These are phyloP conservation scores for Talaromyces ruber DNA, from an alignment of 495 filamentous ascomycete species.

Conservation along the genomic window DNA sequence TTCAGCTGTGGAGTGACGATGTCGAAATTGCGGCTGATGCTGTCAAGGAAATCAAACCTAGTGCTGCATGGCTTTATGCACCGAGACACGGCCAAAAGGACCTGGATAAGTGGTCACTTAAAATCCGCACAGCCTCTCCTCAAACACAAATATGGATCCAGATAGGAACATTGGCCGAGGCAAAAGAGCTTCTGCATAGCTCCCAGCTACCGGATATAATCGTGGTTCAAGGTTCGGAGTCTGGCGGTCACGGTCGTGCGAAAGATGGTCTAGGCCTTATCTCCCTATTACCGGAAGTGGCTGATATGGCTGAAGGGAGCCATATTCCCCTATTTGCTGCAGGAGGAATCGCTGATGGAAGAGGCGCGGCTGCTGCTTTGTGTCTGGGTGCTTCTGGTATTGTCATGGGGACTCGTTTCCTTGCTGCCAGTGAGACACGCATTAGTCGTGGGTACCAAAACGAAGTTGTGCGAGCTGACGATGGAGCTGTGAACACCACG, in stretches of 20 bases:
- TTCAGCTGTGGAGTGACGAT: conserved; percentile 48
- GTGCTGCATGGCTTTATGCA: conserved; percentile 66
- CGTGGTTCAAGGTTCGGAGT: conserved; percentile 65
- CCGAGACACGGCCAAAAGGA: conserved; percentile 36
- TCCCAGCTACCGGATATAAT: conserved; percentile 51
- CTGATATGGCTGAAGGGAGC: conserved; percentile 40
- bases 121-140: conserved; percentile 35
- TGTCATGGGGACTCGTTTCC: conserved; percentile 65
- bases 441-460: conserved; percentile 52
- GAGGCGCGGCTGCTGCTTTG: conserved; percentile 55
- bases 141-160: conserved; percentile 59
- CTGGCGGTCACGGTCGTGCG: conserved; percentile 64
- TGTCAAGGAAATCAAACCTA: conserved; percentile 42
- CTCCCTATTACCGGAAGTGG: conserved; percentile 47
- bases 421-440: conserved; percentile 55
- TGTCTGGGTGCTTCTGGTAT: conserved; percentile 58
- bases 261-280: conserved; percentile 49
- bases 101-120: conserved; percentile 45
- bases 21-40: conserved; percentile 32
- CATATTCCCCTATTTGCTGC: conserved; percentile 57
- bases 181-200: conserved; percentile 29
- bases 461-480: conserved; percentile 48
- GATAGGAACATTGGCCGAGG: conserved; percentile 51
- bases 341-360: conserved; percentile 62
- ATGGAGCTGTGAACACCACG: conserved; percentile 57